Base-by-base conservation (phyloP, 768 basidiomycete species). In the Hypsizygus marmoreus region DNA sequence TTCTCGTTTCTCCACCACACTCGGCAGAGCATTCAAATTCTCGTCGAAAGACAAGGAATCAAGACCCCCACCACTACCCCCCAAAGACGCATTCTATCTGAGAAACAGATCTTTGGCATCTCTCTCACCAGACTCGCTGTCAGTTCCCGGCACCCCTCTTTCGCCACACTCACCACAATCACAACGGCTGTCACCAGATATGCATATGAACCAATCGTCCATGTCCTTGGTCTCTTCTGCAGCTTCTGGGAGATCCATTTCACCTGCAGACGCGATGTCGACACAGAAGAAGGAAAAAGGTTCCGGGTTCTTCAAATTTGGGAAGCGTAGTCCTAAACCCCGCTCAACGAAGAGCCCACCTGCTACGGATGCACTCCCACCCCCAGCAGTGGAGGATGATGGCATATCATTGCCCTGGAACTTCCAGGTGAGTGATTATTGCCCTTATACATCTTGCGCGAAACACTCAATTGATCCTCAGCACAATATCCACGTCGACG, bases 401-500 rank as follows among this genome's bases (percentile, higher is more conserved):
- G 75, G 73, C 19, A 85, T 90, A 32, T 82, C 85, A 0, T 51
- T 69, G 50, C 88, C 88, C 4, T 88, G 82, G 80, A 88, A 88
- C 60, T 87, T 89, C 49, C 84, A 84, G 76, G 85, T 81, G 59
- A 35, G 78, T 64, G 19, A 39, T 10, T 17, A 25, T 47, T 14
- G 34, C 37, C 34, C 14, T 40, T 26, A n/a, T 28, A 31, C 16
- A 29, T 23, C 24, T 31, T 34, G 8, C 33, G 30, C 46, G 40
- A 17, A 49, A 35, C 38, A 19, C 13, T 32, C n/a, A 48, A 23
- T 16, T 5, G 2, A 11, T 41, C 47, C 50, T 22, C 51, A 88
- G 86, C 87, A 90, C 59, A 77, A 89, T 57, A 80, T 89, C 25
- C 87, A 90, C 57, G 87, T 89, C 22, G 84, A 89, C 62, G 87